Conservation (phyloP, 2,329 filamentous ascomycete species). For the Sporothrix protearum region DNA sequence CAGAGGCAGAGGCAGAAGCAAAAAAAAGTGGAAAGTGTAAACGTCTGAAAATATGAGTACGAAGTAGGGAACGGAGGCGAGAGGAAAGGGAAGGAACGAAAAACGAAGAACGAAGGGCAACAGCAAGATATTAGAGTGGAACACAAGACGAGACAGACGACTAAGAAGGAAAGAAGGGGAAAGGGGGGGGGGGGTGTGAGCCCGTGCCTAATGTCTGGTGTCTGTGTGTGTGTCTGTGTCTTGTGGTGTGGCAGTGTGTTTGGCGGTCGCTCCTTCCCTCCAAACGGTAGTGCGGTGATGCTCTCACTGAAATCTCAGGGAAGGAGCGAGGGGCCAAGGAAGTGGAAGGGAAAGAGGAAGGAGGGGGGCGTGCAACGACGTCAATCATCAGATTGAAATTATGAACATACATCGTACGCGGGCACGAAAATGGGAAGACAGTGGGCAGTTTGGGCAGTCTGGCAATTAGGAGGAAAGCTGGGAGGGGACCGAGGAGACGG, state of each 20-base stretch:
- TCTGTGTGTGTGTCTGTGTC: conserved; percentile 20
- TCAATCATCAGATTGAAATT: conserved; percentile 35
- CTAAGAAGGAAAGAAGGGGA: conserved; percentile 28
- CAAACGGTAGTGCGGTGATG: neutral
- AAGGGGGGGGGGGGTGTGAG: conserved; percentile 32
- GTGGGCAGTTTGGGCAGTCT: neutral
- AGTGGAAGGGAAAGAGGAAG: conserved; percentile 7
- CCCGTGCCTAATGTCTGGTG: too few species aligned
- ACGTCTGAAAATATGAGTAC: conserved; percentile 9
- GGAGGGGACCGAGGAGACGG: conserved; percentile 25
- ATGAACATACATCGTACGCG: conserved; percentile 27
- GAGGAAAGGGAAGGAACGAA: conserved; percentile 7
- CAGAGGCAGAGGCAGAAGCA: neutral
- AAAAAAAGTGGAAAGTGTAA: neutral
- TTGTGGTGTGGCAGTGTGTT: conserved; percentile 22
- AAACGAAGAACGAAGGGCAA: conserved; percentile 27
- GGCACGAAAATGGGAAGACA: neutral
- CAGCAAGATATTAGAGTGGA: conserved; percentile 27
- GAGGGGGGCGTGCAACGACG: conserved; percentile 29
- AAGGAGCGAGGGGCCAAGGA: conserved; percentile 17
- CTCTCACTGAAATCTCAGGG: conserved; percentile 3
- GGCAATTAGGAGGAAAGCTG: conserved; percentile 24
- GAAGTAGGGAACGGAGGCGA: conserved; percentile 18
- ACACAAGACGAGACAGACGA: conserved; percentile 27
- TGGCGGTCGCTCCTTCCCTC: neutral